Conservation (phyloP, 331 rosid species). For the Quercus phellos region DNA sequence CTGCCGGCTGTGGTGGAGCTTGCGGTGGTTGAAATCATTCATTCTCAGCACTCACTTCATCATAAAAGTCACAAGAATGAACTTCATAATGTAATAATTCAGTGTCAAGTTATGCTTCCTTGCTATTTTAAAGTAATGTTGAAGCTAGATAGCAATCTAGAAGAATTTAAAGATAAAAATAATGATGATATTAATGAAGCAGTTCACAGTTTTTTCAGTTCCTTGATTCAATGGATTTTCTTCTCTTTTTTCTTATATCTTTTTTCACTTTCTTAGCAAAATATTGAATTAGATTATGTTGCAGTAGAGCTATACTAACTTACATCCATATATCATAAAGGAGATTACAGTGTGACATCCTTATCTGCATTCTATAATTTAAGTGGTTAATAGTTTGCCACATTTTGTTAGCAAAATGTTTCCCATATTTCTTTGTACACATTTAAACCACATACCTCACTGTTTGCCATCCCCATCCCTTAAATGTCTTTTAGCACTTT, state of each 20-base stretch:
- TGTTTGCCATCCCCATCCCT: not conserved
- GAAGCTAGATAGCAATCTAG: not conserved
- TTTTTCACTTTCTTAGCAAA: not conserved
- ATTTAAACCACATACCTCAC: not conserved
- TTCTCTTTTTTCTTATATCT: not conserved
- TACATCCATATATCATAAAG: not conserved
- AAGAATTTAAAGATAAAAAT: not conserved
- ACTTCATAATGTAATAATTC: not conserved
- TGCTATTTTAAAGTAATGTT: not conserved
- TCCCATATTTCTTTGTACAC: not conserved
- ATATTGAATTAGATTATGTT: not conserved
- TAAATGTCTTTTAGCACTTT: not conserved
- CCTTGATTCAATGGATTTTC: not conserved
- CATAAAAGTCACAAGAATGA: not conserved
- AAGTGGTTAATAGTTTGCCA: not conserved
- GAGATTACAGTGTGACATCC: no score
- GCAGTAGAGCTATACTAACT: not conserved
- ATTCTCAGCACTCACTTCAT: not conserved
- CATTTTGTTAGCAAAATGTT: not conserved
- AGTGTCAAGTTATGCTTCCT: not conserved
- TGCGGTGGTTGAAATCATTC: slow-evolving; percentile 47
- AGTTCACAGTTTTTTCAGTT: not conserved
- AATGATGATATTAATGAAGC: not conserved
- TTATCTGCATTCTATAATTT: not conserved
- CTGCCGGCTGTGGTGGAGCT: slow-evolving; percentile 42